These are phyloP conservation scores for Trametes elegans DNA, from an alignment of 768 basidiomycete species.

Conservation along the genomic window DNA sequence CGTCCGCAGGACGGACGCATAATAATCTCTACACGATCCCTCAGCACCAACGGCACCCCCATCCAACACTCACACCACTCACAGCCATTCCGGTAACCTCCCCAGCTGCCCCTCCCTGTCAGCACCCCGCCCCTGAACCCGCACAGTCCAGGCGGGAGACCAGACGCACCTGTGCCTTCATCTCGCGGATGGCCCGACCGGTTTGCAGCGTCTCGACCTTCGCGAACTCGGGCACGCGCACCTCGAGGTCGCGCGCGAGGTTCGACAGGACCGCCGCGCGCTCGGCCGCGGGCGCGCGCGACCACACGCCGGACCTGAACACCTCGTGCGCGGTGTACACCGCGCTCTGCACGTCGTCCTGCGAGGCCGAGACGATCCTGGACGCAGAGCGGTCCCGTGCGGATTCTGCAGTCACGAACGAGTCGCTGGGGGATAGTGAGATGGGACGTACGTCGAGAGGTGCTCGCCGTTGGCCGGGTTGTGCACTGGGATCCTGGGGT, in stretches of 20 bases:
- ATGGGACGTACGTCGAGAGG: constrained; percentile 50
- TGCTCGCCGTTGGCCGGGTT: constrained; percentile 70
- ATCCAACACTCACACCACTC: constrained; percentile 29
- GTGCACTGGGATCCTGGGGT: constrained; percentile 46
- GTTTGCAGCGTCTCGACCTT: constrained; percentile 72
- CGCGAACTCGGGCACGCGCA: constrained; percentile 56
- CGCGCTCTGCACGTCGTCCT: constrained; percentile 48
- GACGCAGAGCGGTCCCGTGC: neutral
- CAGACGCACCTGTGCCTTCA: constrained; percentile 67
- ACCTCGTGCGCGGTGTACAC: constrained; percentile 54
- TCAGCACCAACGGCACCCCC: neutral
- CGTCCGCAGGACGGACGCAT: constrained; percentile 70
- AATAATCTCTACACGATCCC: constrained; percentile 59
- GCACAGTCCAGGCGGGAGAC: neutral
- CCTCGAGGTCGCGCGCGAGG: constrained; percentile 62
- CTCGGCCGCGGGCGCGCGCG: constrained; percentile 50
- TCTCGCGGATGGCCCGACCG: constrained; percentile 79
- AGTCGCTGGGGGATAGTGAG: neutral
- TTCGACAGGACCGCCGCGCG: constrained; percentile 66
- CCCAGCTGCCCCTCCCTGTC: constrained; percentile 6
- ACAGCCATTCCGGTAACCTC: constrained; percentile 87
- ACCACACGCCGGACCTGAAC: constrained; percentile 74
- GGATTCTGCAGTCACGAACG: neutral
- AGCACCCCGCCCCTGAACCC: neutral
- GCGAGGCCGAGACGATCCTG: constrained; percentile 56